A percentile compares a stretch with the other conserved stretches of the same genome.
These are phyloP conservation scores for Backusella liffmaniae DNA, from an alignment of 192 early-diverging fungal species.

Conservation along the genomic window DNA sequence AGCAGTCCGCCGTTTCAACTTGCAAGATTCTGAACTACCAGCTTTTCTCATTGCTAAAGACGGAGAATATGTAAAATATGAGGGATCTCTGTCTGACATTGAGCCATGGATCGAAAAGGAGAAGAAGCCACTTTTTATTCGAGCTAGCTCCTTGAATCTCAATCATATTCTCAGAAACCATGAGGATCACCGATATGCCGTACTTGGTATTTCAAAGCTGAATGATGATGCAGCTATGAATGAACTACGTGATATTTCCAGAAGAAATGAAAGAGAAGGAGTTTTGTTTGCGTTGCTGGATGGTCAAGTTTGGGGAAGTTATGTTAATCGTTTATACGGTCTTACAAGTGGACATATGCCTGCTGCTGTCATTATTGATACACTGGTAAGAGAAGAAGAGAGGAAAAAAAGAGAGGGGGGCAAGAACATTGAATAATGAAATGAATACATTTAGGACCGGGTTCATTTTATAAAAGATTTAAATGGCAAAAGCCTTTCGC, in stretches of 20 bases:
- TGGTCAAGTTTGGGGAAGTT: constrained; percentile 57
- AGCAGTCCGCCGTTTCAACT: constrained; percentile 18
- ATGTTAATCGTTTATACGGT: constrained; percentile 56
- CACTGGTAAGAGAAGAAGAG: background rate
- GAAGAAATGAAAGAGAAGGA: constrained; percentile 17
- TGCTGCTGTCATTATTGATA: constrained; percentile 26
- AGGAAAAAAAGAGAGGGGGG: background rate
- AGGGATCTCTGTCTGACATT: constrained; percentile 32
- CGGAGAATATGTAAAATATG: constrained; percentile 18
- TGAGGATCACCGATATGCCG: constrained; percentile 32
- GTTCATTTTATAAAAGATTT: background rate
- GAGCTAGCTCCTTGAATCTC: constrained; percentile 4
- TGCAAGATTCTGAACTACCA: constrained; percentile 38
- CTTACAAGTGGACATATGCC: constrained; percentile 10
- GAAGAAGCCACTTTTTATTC: constrained; percentile 64
- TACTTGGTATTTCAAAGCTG: constrained; percentile 64
- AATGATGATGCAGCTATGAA: constrained; percentile 6
- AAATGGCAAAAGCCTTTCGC: background rate
- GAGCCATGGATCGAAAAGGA: constrained; percentile 60
- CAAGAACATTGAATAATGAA: background rate
- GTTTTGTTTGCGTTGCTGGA: constrained; percentile 63
- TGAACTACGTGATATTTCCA: constrained; percentile 27
- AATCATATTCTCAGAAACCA: background rate
- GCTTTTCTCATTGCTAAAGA: constrained; percentile 63
- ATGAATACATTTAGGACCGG: background rate